Percentiles rank a stretch among this genome's conserved stretches.
Conservation (phyloP, 1,284 basidiomycete genomes). For the Psilocybe mexicana region DNA sequence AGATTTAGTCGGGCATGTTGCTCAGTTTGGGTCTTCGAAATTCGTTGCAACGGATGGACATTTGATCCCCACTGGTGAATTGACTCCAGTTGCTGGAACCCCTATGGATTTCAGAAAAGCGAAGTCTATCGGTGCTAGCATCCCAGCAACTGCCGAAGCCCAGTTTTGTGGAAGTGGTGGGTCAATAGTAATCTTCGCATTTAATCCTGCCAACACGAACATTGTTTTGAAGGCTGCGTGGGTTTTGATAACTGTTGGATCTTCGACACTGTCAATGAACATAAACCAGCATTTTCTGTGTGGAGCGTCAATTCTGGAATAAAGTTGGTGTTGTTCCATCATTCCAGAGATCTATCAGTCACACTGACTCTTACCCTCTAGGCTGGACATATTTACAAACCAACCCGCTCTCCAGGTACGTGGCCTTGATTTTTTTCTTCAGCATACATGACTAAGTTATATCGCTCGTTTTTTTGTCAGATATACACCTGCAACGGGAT, state of each 20-base stretch:
- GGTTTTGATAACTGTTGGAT: constrained; percentile 52
- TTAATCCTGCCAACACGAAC: background rate
- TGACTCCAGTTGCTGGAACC: constrained; percentile 38
- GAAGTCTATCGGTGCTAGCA: constrained; percentile 40
- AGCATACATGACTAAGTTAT: background rate
- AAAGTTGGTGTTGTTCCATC: constrained; percentile 26
- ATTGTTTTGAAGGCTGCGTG: constrained; percentile 35
- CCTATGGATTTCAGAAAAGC: constrained; percentile 47
- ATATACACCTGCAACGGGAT: constrained; percentile 50
- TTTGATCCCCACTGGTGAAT: constrained; percentile 45
- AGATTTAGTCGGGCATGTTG: constrained; percentile 41
- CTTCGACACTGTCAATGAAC: constrained; percentile 35
- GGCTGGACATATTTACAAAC: constrained; percentile 46
- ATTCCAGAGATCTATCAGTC: background rate
- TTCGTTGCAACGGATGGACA: constrained; percentile 44
- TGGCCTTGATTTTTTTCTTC: background rate
- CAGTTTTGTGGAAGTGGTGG: constrained; percentile 44
- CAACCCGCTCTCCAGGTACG: constrained; percentile 44
- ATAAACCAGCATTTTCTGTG: constrained; percentile 38
- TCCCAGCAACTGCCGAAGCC: constrained; percentile 35
- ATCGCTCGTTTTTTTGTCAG: constrained; percentile 16
- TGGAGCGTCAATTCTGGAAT: constrained; percentile 50
- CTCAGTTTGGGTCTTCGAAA: constrained; percentile 38
- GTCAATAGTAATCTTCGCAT: constrained; percentile 1
- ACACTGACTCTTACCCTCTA: constrained; percentile 17